Base-by-base conservation (phyloP, 495 filamentous ascomycete genomes). In the Hypoxylon fuscum region DNA sequence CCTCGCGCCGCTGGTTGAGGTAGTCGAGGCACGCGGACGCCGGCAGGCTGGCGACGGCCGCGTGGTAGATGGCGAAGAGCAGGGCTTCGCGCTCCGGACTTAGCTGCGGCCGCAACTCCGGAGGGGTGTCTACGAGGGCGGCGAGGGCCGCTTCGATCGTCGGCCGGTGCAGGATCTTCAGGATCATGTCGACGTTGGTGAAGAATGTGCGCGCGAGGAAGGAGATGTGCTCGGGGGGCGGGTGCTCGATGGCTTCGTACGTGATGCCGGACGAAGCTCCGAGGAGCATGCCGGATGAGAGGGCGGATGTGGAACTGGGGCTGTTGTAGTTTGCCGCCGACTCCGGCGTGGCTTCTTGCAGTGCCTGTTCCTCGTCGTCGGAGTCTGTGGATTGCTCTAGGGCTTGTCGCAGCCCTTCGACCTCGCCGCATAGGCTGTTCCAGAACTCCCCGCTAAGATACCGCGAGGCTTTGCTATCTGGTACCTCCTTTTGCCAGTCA, bases 371-470 rank as follows among this genome's bases (percentile, higher is more conserved):
- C 31, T 85, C 78, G 5, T 87, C 87, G 8, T 84, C 85, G 1
- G 74, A 71, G 21, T 70, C 72, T 3, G 71, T 73, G 0, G 71
- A 72, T 29, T 76, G 72, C n/a, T 77, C 69, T 12, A 79, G 59
- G 1, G 73, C 68, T 14, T 76, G 72, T 14, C 67, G 58, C 21
- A 79, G 62, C 34, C 76, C 76, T 46, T 72, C 74, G 62, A 80
- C 90, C 77, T 95, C 90, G 51, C 87, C 83, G 48, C 86, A 87
- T 32, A 95, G 75, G 65, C 84, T 89, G 12, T 85, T 85, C 91
- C 91, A 95, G 55, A 93, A 89, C 27, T 87, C 85, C 65, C 85
- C 89, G 62, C 88, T 90, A 41, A 95, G 82, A 75, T 95, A 95
- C 59, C 85, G 80, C 1, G 69, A 66, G 10, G 70, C 65, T 14